Evolutionary conservation across 495 filamentous ascomycete species (phyloP).

Genomic region (Filosporella fistucella): DNA sequence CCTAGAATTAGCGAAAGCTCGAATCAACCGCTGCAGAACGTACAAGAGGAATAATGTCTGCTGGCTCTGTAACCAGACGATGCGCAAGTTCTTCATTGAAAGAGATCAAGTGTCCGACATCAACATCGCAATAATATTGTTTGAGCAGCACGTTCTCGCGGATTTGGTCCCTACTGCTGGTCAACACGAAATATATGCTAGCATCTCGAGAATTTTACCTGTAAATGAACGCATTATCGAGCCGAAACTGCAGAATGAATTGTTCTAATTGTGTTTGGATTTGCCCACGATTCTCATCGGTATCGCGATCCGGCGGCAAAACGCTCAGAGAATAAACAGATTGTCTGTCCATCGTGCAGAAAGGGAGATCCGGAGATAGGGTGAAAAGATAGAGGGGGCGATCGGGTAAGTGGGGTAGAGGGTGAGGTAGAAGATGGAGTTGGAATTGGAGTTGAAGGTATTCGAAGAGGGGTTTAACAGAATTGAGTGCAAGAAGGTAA

Average conservation of each 20-base stretch:
- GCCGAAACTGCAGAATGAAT: conserved; percentile 91
- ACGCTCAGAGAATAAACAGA: conserved; percentile 80
- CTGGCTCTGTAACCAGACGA: conserved; percentile 83
- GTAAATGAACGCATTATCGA: conserved; percentile 96
- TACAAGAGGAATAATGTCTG: conserved; percentile 89
- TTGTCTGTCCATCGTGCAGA: conserved; percentile 72
- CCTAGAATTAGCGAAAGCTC: not conserved
- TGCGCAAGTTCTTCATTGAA: conserved; percentile 97
- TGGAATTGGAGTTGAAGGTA: no score
- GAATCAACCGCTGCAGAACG: conserved; percentile 17
- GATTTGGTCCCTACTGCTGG: conserved; percentile 87
- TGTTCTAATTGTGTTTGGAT: conserved; percentile 62
- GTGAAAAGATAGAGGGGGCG: not conserved
- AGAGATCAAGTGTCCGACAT: conserved; percentile 92
- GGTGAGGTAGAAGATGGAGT: no score
- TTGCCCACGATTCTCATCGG: conserved; percentile 50
- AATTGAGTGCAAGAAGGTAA: no score
- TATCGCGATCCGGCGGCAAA: conserved; percentile 58
- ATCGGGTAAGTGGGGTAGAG: not conserved
- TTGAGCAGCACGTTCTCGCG: conserved; percentile 93
- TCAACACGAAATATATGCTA: conserved; percentile 23
- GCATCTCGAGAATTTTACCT: conserved; percentile 43
- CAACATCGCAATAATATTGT: conserved; percentile 94
- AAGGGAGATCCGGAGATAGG: not conserved
- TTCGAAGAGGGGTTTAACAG: no score